Evolutionary conservation across 345 rosid species (phyloP).

Genomic region (Trapa incisa): DNA sequence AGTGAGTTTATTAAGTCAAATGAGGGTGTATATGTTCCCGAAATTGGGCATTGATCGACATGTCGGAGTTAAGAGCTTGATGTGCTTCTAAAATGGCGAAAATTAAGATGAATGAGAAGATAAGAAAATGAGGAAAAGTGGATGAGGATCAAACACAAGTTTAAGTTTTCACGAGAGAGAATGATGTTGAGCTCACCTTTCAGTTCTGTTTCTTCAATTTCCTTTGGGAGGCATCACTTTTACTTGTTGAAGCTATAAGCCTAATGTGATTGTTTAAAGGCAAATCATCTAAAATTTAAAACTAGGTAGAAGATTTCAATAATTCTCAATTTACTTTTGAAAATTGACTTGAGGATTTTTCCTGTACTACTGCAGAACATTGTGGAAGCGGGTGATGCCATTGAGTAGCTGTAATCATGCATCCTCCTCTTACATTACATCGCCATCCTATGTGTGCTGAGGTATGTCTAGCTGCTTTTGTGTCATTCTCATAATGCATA

Average conservation of each 20-base stretch:
- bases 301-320: neutral
- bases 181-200: neutral
- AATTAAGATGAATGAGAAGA: neutral
- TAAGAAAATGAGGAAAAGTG: neutral
- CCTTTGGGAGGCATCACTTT: too few relatives aligned
- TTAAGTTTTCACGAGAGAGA: neutral
- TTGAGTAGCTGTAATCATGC: conserved; percentile 35
- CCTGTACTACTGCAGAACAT: neutral
- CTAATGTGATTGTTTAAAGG: neutral
- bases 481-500: neutral
- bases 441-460: conserved; percentile 88
- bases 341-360: neutral
- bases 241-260: too few relatives aligned
- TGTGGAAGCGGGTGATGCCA: neutral
- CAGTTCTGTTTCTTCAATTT: neutral
- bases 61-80: neutral
- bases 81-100: neutral
- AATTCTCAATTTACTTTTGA: neutral
- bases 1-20: too few relatives aligned
- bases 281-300: neutral
- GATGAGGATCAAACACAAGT: neutral
- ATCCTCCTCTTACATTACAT: conserved; percentile 87
- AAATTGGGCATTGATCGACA: too few relatives aligned
- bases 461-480: conserved; percentile 30
- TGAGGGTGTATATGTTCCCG: too few relatives aligned